Percentiles rank a stretch among this genome's conserved stretches.
phyloP scores from a whole-genome alignment of 2,329 filamentous ascomycete species.

The Aspergillus transmontanensis region DNA sequence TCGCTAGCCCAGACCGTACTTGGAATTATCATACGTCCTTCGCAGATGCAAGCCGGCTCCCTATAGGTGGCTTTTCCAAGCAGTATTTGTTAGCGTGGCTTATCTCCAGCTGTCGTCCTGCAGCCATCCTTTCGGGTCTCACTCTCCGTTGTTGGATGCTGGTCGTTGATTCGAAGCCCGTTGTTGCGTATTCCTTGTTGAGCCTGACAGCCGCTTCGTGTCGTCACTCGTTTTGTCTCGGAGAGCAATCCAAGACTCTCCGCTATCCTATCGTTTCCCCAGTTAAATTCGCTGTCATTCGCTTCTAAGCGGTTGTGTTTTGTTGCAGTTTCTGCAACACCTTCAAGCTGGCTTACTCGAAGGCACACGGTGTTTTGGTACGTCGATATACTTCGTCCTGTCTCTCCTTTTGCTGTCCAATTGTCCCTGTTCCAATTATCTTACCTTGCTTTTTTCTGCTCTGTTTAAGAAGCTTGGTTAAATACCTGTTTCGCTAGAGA shows the following conservation, averaged over 20 bases:
- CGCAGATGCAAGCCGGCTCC: conserved; percentile 22
- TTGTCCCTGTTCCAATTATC: conserved; percentile 4
- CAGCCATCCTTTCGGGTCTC: conserved; percentile 36
- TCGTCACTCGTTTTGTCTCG: conserved; percentile 50
- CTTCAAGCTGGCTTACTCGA: conserved; percentile 54
- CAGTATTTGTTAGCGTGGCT: conserved; percentile 26
- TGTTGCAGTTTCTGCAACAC: conserved; percentile 49
- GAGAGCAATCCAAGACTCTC: conserved; percentile 37
- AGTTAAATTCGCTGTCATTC: conserved; percentile 50
- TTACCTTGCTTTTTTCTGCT: conserved; percentile 2
- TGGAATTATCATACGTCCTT: conserved; percentile 11
- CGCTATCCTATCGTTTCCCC: conserved; percentile 41
- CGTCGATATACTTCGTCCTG: conserved; percentile 25
- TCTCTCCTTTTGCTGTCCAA: conserved; percentile 30
- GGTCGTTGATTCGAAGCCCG: conserved; percentile 39
- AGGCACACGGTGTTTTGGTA: conserved; percentile 49
- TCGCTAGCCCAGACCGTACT: conserved; percentile 14
- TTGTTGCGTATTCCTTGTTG: conserved; percentile 32
- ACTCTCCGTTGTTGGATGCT: conserved; percentile 28
- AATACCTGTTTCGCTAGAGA: conserved; percentile 23
- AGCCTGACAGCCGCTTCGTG: conserved; percentile 38
- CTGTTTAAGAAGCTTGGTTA: conserved; percentile 19
- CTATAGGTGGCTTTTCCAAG: conserved; percentile 21
- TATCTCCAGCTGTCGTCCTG: conserved; percentile 29
- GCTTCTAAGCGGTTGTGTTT: conserved; percentile 46